Evolutionary conservation across 805 yeast species (phyloP).

Genomic region (Kodamaea fukazawae): DNA sequence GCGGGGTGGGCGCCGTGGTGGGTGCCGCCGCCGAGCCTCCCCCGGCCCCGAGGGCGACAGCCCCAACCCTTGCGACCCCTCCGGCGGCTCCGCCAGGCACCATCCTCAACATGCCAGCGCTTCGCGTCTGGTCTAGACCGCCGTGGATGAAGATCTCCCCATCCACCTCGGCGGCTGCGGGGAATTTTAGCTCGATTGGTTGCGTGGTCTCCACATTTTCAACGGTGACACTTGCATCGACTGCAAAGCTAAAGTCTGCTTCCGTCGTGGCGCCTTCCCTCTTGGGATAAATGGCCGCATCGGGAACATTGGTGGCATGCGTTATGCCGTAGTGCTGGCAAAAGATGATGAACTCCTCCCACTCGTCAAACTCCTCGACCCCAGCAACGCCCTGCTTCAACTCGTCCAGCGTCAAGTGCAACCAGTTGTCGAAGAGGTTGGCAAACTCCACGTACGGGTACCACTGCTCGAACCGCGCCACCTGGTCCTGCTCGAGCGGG

Average conservation of each 20-base stretch:
- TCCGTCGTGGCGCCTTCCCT: neutral
- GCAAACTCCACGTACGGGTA: slow-evolving; percentile 48
- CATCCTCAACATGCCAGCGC: slow-evolving; percentile 5
- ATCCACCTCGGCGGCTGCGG: slow-evolving; percentile 30
- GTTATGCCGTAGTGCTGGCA: slow-evolving; percentile 71
- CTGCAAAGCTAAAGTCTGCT: neutral
- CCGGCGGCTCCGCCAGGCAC: slow-evolving; percentile 4
- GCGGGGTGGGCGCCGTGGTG: slow-evolving; percentile 36
- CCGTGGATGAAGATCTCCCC: slow-evolving; percentile 36
- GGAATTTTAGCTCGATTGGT: slow-evolving; percentile 39
- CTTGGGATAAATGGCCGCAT: neutral
- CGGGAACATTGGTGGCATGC: slow-evolving; percentile 52
- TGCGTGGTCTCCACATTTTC: neutral
- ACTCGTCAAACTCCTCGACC: slow-evolving; percentile 75
- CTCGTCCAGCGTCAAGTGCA: slow-evolving; percentile 33
- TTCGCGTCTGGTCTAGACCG: slow-evolving; percentile 35
- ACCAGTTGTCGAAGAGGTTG: slow-evolving; percentile 63
- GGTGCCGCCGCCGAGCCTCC: too few species aligned
- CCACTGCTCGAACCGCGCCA: slow-evolving; percentile 48
- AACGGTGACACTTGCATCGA: slow-evolving; percentile 1
- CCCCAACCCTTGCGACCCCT: too few species aligned
- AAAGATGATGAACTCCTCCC: slow-evolving; percentile 76
- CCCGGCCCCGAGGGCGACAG: too few species aligned
- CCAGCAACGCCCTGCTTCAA: slow-evolving; percentile 40
- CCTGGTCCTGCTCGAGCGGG: slow-evolving; percentile 50